A percentile compares a stretch with the other conserved stretches of the same genome.
These are phyloP conservation scores for Russula dissimulans DNA, from an alignment of 768 basidiomycete genomes.

Conservation along the genomic window DNA sequence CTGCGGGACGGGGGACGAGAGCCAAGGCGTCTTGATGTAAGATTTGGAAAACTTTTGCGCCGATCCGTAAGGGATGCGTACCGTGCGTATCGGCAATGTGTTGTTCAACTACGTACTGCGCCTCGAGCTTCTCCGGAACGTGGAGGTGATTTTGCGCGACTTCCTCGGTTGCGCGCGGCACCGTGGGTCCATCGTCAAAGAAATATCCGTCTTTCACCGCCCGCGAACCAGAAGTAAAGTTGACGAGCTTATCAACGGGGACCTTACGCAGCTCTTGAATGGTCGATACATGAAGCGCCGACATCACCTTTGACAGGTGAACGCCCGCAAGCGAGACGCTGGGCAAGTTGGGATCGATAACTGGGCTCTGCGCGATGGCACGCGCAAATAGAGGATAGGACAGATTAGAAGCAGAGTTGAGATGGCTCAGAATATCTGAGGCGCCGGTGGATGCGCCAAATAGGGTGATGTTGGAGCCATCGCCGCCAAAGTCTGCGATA, in stretches of 20 bases:
- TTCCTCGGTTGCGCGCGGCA: conserved; percentile 34
- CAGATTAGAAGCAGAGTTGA: conserved; percentile 57
- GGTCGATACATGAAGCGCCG: conserved; percentile 41
- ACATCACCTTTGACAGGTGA: conserved; percentile 57
- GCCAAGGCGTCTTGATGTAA: conserved; percentile 14
- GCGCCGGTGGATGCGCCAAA: conserved; percentile 29
- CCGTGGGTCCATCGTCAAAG: conserved; percentile 53
- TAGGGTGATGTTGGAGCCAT: conserved; percentile 30
- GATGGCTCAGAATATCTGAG: conserved; percentile 29
- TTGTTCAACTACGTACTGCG: conserved; percentile 20
- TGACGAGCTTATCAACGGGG: conserved; percentile 47
- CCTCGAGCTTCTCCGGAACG: conserved; percentile 25
- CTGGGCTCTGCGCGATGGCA: conserved; percentile 65
- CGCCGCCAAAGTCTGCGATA: conserved; percentile 44
- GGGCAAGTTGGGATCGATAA: conserved; percentile 54
- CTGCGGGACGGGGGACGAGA: conserved; percentile 10
- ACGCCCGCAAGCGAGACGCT: conserved; percentile 52
- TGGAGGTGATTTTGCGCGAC: conserved; percentile 22
- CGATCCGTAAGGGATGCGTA: conserved; percentile 13
- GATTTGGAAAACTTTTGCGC: conserved; percentile 13
- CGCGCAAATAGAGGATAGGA: conserved; percentile 55
- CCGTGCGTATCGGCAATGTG: conserved; percentile 12
- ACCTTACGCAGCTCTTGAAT: conserved; percentile 57
- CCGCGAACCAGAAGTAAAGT: conserved; percentile 36
- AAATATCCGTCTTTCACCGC: conserved; percentile 64